phyloP scores from a whole-genome alignment of 768 basidiomycete genomes.

The Hericium erinaceus region DNA sequence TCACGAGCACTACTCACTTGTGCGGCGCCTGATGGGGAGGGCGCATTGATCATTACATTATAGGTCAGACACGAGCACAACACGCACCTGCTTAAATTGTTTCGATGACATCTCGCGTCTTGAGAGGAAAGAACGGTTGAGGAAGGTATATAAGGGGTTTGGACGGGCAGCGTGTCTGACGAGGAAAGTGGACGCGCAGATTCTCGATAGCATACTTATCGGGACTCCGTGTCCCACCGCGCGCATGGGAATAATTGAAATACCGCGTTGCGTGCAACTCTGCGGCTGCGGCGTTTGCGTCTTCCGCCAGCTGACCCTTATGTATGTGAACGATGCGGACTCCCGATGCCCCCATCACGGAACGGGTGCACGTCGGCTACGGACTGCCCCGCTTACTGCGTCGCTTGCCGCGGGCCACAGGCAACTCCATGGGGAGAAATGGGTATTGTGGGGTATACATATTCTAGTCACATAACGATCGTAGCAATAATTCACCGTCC shows the following conservation, averaged over 20 bases:
- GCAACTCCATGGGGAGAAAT: not conserved
- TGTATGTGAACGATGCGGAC: not conserved
- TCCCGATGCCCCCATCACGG: not conserved
- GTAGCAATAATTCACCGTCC: not conserved
- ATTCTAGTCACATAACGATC: not conserved
- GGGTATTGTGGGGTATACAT: not conserved
- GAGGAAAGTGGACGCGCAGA: conserved; percentile 1
- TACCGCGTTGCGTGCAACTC: not conserved
- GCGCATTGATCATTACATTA: too few species aligned
- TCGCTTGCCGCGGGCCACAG: not conserved
- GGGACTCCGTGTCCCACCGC: conserved; percentile 4
- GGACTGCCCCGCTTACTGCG: not conserved
- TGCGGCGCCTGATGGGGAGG: conserved; percentile 29
- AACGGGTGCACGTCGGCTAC: not conserved
- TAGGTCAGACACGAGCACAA: too few species aligned
- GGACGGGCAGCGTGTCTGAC: not conserved
- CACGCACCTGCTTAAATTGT: conserved; percentile 25
- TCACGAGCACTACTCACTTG: conserved; percentile 30
- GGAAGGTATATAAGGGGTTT: conserved; percentile 1
- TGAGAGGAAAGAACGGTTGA: not conserved
- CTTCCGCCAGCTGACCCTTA: not conserved
- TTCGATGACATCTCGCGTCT: conserved; percentile 20
- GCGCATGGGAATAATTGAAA: not conserved
- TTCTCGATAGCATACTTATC: conserved; percentile 10
- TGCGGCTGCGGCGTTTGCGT: not conserved